phyloP scores from a whole-genome alignment of 2,329 filamentous ascomycete species.

The Arthrinium puccinioides region DNA sequence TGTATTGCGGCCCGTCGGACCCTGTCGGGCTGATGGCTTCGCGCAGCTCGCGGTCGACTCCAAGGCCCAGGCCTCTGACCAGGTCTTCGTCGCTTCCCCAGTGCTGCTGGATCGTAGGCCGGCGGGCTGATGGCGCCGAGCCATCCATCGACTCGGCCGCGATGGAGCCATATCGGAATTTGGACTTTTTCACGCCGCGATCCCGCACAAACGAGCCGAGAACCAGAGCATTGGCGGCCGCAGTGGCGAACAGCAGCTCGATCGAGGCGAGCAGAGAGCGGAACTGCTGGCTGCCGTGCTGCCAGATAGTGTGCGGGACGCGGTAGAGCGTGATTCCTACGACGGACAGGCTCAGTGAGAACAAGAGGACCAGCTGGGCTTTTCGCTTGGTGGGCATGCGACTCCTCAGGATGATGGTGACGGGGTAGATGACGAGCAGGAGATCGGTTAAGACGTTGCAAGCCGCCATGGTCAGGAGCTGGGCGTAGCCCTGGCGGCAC shows the following conservation, averaged over 20 bases:
- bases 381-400: constrained; percentile 73
- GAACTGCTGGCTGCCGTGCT: constrained; percentile 71
- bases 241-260: constrained; percentile 82
- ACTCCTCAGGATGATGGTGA: constrained; percentile 78
- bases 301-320: constrained; percentile 67
- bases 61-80: constrained; percentile 70
- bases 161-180: constrained; percentile 62
- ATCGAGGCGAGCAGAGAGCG: constrained; percentile 84
- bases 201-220: constrained; percentile 90
- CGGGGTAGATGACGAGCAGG: constrained; percentile 78
- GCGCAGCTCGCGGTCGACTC: constrained; percentile 47
- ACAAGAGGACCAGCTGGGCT: constrained; percentile 69
- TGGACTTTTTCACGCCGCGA: constrained; percentile 80
- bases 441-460: constrained; percentile 87
- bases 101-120: constrained; percentile 46
- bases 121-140: constrained; percentile 27
- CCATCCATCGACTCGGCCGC: constrained; percentile 56
- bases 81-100: constrained; percentile 92
- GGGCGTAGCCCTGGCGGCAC: constrained; percentile 80
- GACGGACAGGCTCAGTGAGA: constrained; percentile 75
- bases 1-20: constrained; percentile 22
- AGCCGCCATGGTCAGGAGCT: constrained; percentile 83
- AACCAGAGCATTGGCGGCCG: constrained; percentile 81
- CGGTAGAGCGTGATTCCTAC: constrained; percentile 76
- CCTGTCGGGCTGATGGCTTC: constrained; percentile 16